Conservation (phyloP, 768 basidiomycete genomes). For the Suillus brevipes region DNA sequence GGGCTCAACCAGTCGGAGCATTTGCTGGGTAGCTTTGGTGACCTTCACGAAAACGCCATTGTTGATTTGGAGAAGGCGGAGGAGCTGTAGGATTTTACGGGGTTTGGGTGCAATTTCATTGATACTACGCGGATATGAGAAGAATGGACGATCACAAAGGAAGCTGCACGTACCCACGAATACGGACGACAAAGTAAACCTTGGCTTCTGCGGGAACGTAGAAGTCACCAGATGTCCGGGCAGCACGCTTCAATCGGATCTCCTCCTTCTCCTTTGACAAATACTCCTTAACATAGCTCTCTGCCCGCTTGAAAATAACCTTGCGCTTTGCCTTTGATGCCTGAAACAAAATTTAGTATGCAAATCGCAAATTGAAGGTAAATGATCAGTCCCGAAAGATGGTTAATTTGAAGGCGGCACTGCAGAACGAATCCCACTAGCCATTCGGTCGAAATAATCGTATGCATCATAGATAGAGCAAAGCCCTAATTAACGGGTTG, state of each 20-base stretch:
- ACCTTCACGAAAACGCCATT: constrained; percentile 98
- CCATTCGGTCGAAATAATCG: constrained; percentile 67
- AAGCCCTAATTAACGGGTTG: constrained; percentile 12
- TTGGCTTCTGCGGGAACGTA: constrained; percentile 97
- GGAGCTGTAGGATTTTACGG: constrained; percentile 97
- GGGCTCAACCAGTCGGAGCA: constrained; percentile 96
- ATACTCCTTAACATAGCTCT: constrained; percentile 98
- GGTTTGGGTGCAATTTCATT: constrained; percentile 99
- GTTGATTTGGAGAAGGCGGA: constrained; percentile 99
- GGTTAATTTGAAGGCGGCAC: constrained; percentile 84
- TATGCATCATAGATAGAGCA: constrained; percentile 74
- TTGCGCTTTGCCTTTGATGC: constrained; percentile 89
- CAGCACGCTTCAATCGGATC: constrained; percentile 91
- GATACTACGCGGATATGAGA: constrained; percentile 61
- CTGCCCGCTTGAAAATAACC: constrained; percentile 99
- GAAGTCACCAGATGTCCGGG: constrained; percentile 90
- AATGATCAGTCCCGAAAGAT: constrained; percentile 73
- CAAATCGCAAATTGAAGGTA: background rate
- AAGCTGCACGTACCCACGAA: constrained; percentile 76
- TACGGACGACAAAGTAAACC: constrained; percentile 96
- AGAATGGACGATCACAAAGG: constrained; percentile 11
- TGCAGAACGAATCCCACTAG: constrained; percentile 62
- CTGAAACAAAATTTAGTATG: constrained; percentile 41
- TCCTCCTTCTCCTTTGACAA: constrained; percentile 91
- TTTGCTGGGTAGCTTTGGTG: constrained; percentile 94